Percentiles rank a stretch among this genome's conserved stretches.
Evolutionary conservation across 352 stramenopile species (phyloP).

Genomic region (Elongisporangium prolatum): DNA sequence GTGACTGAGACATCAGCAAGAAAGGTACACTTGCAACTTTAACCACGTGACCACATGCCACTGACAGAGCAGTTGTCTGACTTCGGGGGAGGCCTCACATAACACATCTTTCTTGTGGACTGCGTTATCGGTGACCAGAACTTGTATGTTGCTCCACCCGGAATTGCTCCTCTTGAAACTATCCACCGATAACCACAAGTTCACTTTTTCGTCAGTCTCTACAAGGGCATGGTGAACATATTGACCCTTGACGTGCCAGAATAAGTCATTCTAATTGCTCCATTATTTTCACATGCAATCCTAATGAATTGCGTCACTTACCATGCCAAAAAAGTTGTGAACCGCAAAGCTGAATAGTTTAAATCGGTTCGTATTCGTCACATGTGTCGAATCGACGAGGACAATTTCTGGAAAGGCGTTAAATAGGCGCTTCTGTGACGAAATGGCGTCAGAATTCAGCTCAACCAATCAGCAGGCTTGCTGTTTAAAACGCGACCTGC

Average conservation of each 20-base stretch:
- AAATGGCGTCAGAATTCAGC: too few species aligned
- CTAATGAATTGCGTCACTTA: not conserved
- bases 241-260: too few species aligned
- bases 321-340: conserved; percentile 12
- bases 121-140: conserved; percentile 9
- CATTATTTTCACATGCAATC: not conserved
- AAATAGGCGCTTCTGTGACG: conserved; percentile 10
- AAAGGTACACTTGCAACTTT: conserved; percentile 1
- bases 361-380: conserved; percentile 8
- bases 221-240: conserved; percentile 9
- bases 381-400: conserved; percentile 10
- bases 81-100: conserved; percentile 4
- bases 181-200: not conserved
- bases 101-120: conserved; percentile 9
- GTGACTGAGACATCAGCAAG: not conserved
- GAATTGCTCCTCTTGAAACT: conserved; percentile 10
- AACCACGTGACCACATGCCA: conserved; percentile 12
- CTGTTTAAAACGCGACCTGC: too few species aligned
- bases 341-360: conserved; percentile 10
- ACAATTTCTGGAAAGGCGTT: conserved; percentile 6
- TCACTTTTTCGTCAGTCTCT: conserved; percentile 3
- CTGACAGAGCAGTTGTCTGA: conserved; percentile 6
- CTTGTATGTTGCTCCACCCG: conserved; percentile 1
- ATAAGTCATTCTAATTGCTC: not conserved
- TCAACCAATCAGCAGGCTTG: too few species aligned